Evolutionary conservation across 495 filamentous ascomycete species (phyloP).

Genomic region (Pyrenula aspistea): DNA sequence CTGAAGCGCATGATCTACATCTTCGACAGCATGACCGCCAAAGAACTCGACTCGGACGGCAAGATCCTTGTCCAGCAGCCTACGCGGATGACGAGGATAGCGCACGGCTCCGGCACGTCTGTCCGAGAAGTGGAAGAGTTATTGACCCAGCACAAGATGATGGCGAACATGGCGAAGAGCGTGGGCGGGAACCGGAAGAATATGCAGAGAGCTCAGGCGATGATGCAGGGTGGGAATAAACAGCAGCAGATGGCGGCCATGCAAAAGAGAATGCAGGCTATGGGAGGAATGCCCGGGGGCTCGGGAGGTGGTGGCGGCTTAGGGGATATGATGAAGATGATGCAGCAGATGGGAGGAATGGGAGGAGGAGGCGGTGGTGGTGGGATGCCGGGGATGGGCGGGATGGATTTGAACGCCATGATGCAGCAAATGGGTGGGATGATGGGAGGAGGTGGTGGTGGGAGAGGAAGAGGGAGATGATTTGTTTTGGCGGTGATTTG

Average conservation of each 20-base stretch:
- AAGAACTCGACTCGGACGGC: slow-evolving; percentile 88
- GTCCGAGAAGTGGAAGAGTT: slow-evolving; percentile 95
- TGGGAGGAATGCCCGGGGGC: slow-evolving; percentile 58
- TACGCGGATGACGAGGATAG: slow-evolving; percentile 86
- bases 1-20: slow-evolving; percentile 98
- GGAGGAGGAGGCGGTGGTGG: slow-evolving; percentile 24
- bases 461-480: slow-evolving; percentile 28
- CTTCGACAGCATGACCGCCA: slow-evolving; percentile 92
- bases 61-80: slow-evolving; percentile 90
- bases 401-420: slow-evolving; percentile 73
- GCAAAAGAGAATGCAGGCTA: slow-evolving; percentile 87
- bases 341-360: slow-evolving; percentile 56
- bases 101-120: slow-evolving; percentile 74
- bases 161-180: slow-evolving; percentile 98
- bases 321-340: slow-evolving; percentile 70
- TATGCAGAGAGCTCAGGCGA: slow-evolving; percentile 86
- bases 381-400: slow-evolving; percentile 41
- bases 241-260: slow-evolving; percentile 92
- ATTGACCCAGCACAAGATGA: slow-evolving; percentile 96
- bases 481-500: no score
- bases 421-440: slow-evolving; percentile 72
- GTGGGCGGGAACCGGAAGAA: slow-evolving; percentile 95
- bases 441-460: slow-evolving; percentile 32
- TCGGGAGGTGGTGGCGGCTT: slow-evolving; percentile 34
- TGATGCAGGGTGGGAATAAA: slow-evolving; percentile 78